These are phyloP conservation scores for Hymenoscyphus scutula DNA, from an alignment of 2,329 filamentous ascomycete species.

Conservation along the genomic window DNA sequence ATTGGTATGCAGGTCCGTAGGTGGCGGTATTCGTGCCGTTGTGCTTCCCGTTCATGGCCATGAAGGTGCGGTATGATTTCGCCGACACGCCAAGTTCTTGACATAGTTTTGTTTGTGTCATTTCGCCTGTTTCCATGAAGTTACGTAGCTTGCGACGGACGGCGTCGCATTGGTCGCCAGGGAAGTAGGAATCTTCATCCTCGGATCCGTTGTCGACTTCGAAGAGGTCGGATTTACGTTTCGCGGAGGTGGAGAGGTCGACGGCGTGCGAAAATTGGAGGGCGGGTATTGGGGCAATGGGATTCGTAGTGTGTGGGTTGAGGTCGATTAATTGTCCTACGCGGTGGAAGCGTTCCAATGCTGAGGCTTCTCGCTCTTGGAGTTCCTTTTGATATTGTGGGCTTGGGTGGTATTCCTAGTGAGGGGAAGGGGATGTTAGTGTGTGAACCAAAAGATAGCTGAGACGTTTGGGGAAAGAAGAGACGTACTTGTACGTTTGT, in stretches of 20 bases:
- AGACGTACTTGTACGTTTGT: neutral
- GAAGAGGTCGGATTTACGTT: conserved; percentile 22
- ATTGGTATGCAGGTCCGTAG: conserved; percentile 40
- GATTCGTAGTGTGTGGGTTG: neutral
- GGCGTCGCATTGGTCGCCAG: conserved; percentile 35
- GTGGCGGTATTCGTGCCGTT: conserved; percentile 38
- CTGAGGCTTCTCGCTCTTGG: neutral
- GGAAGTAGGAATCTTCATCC: conserved; percentile 6
- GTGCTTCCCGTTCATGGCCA: conserved; percentile 45
- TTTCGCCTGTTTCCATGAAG: conserved; percentile 42
- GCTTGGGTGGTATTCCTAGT: neutral
- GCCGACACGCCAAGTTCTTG: conserved; percentile 38
- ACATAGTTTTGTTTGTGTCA: conserved; percentile 45
- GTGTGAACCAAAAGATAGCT: neutral
- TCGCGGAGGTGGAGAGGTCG: conserved; percentile 1
- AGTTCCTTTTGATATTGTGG: neutral
- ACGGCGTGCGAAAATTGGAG: neutral
- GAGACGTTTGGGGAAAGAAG: neutral
- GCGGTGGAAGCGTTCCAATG: neutral
- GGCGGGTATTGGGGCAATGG: neutral
- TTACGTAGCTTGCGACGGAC: conserved; percentile 42
- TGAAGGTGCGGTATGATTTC: conserved; percentile 45
- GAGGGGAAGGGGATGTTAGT: neutral
- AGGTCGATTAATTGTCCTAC: neutral
- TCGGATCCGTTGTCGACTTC: conserved; percentile 21